Evolutionary conservation across 805 yeast genomes (phyloP).

Genomic region (Starmerella gropengiesseri): DNA sequence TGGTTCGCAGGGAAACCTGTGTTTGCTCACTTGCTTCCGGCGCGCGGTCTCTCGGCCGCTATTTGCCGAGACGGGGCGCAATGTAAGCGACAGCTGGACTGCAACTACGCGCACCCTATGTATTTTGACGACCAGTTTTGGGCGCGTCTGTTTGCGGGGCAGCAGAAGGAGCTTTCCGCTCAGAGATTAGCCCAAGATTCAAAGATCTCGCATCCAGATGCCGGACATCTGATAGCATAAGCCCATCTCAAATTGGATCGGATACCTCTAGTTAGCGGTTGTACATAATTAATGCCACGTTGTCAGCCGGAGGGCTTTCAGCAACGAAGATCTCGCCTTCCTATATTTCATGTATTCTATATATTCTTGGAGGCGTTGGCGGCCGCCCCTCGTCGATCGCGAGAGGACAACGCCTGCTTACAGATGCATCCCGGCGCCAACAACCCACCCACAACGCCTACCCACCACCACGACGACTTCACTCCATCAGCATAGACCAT

Average conservation of each 20-base stretch:
- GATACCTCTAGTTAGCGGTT: no score
- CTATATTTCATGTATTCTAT: no score
- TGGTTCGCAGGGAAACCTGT: constrained; percentile 79
- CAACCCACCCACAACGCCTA: background rate
- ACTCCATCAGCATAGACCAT: constrained; percentile 32
- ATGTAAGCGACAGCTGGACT: constrained; percentile 72
- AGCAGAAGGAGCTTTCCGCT: constrained; percentile 16
- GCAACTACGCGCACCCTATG: constrained; percentile 78
- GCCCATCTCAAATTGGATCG: no score
- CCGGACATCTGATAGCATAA: no score
- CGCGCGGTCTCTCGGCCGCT: constrained; percentile 53
- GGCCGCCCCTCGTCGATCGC: no score
- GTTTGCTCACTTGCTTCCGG: constrained; percentile 73
- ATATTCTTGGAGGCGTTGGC: no score
- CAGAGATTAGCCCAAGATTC: background rate
- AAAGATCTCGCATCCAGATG: no score
- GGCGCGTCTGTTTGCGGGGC: constrained; percentile 36
- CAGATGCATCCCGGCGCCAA: background rate
- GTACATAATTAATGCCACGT: no score
- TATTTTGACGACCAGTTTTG: constrained; percentile 40
- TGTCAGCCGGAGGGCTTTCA: no score
- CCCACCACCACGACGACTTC: background rate
- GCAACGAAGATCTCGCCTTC: no score
- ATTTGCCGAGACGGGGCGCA: constrained; percentile 54
- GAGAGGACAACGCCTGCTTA: no score